Conservation (phyloP, 192 early-diverging fungal genomes). For the Kappamyces sp. region DNA sequence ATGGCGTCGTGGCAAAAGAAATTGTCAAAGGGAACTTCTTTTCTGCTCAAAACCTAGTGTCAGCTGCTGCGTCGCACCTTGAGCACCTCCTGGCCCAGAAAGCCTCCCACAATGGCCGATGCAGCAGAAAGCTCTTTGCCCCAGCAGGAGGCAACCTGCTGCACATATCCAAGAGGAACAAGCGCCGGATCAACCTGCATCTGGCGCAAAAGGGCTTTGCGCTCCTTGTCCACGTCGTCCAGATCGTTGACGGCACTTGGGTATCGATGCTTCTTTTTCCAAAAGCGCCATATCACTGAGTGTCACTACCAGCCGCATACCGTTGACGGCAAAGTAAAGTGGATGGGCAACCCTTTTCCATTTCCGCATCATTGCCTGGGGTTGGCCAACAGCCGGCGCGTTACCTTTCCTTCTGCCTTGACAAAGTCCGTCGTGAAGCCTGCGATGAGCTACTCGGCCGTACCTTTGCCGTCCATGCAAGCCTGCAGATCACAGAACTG, state of each 20-base stretch:
- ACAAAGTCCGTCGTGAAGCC: no score
- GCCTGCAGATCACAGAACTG: no score
- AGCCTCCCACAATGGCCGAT: slow-evolving; percentile 81
- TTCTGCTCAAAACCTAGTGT: slow-evolving; percentile 50
- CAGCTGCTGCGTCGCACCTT: slow-evolving; percentile 33
- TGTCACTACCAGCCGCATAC: slow-evolving; percentile 12
- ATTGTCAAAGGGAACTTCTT: slow-evolving; percentile 79
- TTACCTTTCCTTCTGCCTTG: no score
- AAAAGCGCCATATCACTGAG: slow-evolving; percentile 34
- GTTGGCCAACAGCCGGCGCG: no score
- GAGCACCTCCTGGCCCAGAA: slow-evolving; percentile 85
- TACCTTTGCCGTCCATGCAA: no score
- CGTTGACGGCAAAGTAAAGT: slow-evolving; percentile 25
- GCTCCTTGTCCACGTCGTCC: slow-evolving; percentile 22
- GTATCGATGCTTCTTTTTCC: slow-evolving; percentile 13
- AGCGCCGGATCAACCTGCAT: slow-evolving; percentile 18
- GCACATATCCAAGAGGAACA: slow-evolving; percentile 38
- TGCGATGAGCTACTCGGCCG: no score
- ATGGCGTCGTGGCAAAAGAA: slow-evolving; percentile 47
- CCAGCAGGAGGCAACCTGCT: slow-evolving; percentile 31
- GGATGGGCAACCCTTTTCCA: slow-evolving; percentile 24
- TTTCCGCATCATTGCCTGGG: slow-evolving; percentile 3
- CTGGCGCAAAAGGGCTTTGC: background rate
- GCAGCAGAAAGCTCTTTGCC: slow-evolving; percentile 69
- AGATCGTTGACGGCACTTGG: slow-evolving; percentile 28